Evolutionary conservation across 257 asterid species (phyloP).

Genomic region (Nicotiana noctiflora): DNA sequence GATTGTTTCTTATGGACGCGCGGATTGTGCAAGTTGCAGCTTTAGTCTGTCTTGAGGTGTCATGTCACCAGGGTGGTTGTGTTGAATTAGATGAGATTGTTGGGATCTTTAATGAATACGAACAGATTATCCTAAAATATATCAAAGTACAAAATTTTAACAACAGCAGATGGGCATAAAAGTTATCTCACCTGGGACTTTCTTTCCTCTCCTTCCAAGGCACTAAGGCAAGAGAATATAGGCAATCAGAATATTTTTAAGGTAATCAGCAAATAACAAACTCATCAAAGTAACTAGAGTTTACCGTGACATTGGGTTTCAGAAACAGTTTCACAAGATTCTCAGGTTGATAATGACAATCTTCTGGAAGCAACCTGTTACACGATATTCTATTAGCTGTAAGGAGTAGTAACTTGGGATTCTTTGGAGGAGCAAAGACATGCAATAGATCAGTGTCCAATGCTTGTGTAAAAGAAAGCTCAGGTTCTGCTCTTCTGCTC

Average conservation of each 20-base stretch:
- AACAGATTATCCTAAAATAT: neutral
- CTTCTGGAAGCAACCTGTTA: slow-evolving; percentile 87
- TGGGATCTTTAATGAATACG: too few relatives aligned
- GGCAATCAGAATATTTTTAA: slow-evolving; percentile 3
- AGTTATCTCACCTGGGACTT: slow-evolving; percentile 43
- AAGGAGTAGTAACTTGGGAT: slow-evolving; percentile 67
- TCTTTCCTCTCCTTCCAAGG: slow-evolving; percentile 67
- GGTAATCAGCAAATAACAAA: neutral
- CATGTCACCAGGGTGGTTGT: too few relatives aligned
- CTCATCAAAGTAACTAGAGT: slow-evolving; percentile 6
- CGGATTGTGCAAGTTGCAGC: too few relatives aligned
- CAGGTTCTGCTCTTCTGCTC: slow-evolving; percentile 52
- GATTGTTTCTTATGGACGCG: too few relatives aligned
- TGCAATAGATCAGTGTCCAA: slow-evolving; percentile 47
- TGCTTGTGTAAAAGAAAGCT: slow-evolving; percentile 58
- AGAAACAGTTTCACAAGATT: slow-evolving; percentile 91
- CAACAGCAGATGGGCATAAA: neutral
- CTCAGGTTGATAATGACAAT: slow-evolving; percentile 94
- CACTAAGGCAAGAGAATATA: slow-evolving; percentile 50
- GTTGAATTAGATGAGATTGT: too few relatives aligned
- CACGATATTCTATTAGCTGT: slow-evolving; percentile 64
- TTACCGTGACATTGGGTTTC: slow-evolving; percentile 76
- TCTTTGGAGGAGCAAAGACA: slow-evolving; percentile 77
- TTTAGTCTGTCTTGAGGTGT: too few relatives aligned
- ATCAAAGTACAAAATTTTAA: neutral